Evolutionary conservation across 148 eudicot genomes (phyloP).

Genomic region (Silene uniflora): DNA sequence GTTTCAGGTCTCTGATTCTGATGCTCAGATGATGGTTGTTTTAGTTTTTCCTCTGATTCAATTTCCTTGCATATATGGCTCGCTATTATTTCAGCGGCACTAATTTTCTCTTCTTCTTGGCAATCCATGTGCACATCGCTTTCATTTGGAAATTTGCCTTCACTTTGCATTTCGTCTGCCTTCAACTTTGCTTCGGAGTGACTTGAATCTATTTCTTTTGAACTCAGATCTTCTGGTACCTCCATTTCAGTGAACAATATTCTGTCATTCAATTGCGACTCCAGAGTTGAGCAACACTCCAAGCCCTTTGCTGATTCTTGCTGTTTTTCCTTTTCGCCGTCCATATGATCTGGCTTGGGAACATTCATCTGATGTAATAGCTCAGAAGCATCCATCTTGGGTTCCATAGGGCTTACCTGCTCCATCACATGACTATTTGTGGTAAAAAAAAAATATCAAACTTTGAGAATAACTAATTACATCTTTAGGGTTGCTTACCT

Average conservation of each 20-base stretch:
- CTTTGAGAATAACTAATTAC: background rate
- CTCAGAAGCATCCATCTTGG: background rate
- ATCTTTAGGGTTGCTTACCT: background rate
- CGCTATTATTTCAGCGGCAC: background rate
- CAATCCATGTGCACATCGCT: background rate
- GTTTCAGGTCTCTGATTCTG: conserved; percentile 8
- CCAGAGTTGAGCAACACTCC: too few species aligned
- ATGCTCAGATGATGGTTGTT: background rate
- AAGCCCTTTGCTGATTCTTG: background rate
- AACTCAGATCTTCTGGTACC: background rate
- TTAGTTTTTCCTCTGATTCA: conserved; percentile 17
- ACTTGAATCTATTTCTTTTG: background rate
- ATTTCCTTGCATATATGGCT: background rate
- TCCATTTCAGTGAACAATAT: background rate
- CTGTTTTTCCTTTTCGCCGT: conserved; percentile 4
- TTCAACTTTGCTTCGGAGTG: background rate
- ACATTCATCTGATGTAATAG: conserved; percentile 1
- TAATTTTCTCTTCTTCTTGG: background rate
- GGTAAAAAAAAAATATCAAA: background rate
- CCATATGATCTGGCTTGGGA: background rate
- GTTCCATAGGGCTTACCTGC: too few species aligned
- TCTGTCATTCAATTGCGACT: background rate
- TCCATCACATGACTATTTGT: background rate
- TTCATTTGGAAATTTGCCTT: background rate
- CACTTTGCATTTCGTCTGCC: background rate